phyloP scores from a whole-genome alignment of 2,329 filamentous ascomycete genomes.

The Paecilomyces fulvus region DNA sequence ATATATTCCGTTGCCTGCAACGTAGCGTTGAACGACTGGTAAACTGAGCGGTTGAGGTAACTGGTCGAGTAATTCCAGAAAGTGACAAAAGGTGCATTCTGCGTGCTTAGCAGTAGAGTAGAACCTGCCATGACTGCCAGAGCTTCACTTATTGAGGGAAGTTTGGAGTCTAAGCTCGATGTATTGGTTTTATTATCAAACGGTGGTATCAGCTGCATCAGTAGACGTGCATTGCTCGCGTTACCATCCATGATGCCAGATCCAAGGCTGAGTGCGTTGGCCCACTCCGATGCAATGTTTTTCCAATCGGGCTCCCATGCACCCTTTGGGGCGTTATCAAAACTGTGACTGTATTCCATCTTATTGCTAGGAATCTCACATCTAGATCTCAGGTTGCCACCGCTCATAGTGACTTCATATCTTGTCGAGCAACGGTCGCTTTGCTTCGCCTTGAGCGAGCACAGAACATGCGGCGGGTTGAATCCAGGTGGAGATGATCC shows the following conservation, averaged over 20 bases:
- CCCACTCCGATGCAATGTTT: conserved; percentile 48
- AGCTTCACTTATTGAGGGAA: conserved; percentile 66
- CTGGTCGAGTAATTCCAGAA: conserved; percentile 42
- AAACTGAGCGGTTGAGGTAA: conserved; percentile 39
- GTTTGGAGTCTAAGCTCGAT: conserved; percentile 36
- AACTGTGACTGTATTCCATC: conserved; percentile 47
- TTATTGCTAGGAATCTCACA: conserved; percentile 53
- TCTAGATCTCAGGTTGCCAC: conserved; percentile 51
- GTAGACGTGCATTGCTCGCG: conserved; percentile 51
- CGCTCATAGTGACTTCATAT: conserved; percentile 45
- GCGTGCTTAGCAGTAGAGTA: conserved; percentile 54
- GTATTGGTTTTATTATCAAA: conserved; percentile 19
- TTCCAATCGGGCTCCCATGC: conserved; percentile 44
- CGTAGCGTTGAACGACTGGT: conserved; percentile 55
- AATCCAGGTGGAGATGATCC: conserved; percentile 37
- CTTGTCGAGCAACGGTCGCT: conserved; percentile 59
- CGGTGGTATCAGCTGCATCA: conserved; percentile 47
- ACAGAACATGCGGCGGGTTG: conserved; percentile 54
- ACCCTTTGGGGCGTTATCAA: conserved; percentile 24
- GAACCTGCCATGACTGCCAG: conserved; percentile 61
- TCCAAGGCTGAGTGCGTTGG: conserved; percentile 47
- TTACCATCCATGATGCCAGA: conserved; percentile 48
- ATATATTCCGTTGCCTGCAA: conserved; percentile 61
- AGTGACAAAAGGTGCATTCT: conserved; percentile 53
- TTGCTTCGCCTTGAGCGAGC: conserved; percentile 55